phyloP scores from a whole-genome alignment of 305 asterid species.

The Fraxinus velutina region DNA sequence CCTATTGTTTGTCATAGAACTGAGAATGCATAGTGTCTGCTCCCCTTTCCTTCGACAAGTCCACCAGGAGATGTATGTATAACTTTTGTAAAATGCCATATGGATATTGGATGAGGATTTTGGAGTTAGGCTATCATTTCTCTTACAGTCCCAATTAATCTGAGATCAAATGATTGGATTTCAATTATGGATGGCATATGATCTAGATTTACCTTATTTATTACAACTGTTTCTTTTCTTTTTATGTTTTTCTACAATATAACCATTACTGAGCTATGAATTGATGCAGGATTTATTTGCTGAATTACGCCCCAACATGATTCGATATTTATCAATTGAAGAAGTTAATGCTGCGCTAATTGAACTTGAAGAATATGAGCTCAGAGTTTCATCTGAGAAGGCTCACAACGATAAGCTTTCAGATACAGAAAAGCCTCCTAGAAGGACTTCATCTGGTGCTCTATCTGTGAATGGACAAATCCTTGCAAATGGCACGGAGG shows the following conservation, averaged over 20 bases:
- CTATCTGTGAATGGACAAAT: slow-evolving; percentile 54
- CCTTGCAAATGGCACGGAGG: slow-evolving; percentile 55
- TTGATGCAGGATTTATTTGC: slow-evolving; percentile 79
- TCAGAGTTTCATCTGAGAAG: slow-evolving; percentile 62
- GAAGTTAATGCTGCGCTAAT: slow-evolving; percentile 70
- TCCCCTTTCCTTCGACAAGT: background rate
- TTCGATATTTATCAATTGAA: slow-evolving; percentile 74
- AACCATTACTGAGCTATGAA: slow-evolving; percentile 8
- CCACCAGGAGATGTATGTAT: background rate
- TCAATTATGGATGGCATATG: background rate
- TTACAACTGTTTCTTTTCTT: background rate
- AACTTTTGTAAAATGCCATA: background rate
- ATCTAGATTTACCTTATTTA: slow-evolving; percentile 3
- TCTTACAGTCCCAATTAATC: slow-evolving; percentile 7
- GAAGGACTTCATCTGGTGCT: slow-evolving; percentile 49
- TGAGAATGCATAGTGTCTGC: background rate
- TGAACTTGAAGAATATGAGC: slow-evolving; percentile 90
- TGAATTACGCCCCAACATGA: slow-evolving; percentile 87
- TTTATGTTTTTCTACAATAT: background rate
- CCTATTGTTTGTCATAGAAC: background rate
- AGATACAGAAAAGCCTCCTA: slow-evolving; percentile 45
- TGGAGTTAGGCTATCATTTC: background rate
- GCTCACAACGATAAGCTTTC: slow-evolving; percentile 57
- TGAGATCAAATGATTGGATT: background rate
- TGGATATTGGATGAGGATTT: background rate